Evolutionary conservation across 306 rosid genomes (phyloP), one percentile per base, ranked within the genome.

Genomic region (Quercus aquifolioides): DNA sequence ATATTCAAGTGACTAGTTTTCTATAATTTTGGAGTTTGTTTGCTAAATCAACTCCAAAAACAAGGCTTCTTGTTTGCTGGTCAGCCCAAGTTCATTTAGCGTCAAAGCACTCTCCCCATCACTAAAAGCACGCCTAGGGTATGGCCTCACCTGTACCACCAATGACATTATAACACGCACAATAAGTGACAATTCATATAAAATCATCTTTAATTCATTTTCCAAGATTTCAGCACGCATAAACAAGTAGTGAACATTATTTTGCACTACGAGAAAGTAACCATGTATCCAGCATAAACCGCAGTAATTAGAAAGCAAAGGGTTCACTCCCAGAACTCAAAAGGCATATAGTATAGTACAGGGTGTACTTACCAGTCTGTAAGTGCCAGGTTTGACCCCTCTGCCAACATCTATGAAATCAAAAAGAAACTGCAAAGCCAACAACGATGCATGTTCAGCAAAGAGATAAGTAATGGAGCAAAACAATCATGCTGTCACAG

Each of bases 21-120:
- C 91, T 65, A 86, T 77, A 76, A 74, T 75, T 75, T 55, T 64
- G 81, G 79, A 84, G 74, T 79, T 83, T 67, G 57, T 49, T 55
- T 74, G 80, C 83, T 79, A 91, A 21, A 88, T 87, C 76, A 85
- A 87, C 92, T 91, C 98, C 85, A 95, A 86, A 86, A 86, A 95
- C 83, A 95, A 89, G 67, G 96, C 97, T 86, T 95, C 99, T 80
- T 96, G 96, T 87, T 91, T 96, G 91, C 86, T 88, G 82, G 93
- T 89, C 30, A 96, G 81, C 43, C 98, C 98, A 13, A 91, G 91
- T 78, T 93, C 99, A 31, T 72, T 87, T 63, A 96, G 82, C 4
- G 86, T 86, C 78, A 86, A 77, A 13, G 89, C 84, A 79, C 90
- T 81, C 83, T 93, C 98, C 64, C 82, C 98, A 31, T 83, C 84